Evolutionary conservation across 768 basidiomycete species (phyloP), one percentile per base, ranked within the genome.

Genomic region (Trametes elegans): DNA sequence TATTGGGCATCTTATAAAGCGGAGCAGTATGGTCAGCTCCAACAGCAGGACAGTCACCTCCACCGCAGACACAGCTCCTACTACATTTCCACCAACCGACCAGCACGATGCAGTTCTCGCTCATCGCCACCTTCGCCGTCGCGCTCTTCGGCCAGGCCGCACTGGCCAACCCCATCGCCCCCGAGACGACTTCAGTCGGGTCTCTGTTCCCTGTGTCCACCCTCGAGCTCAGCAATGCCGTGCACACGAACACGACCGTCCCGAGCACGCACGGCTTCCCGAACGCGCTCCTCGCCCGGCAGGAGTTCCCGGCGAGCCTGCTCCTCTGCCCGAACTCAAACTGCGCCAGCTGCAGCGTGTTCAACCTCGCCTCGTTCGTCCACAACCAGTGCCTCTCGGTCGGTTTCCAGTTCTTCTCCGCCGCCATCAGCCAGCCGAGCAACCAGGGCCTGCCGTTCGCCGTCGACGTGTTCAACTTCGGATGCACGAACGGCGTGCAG

Each of bases 381-480:
- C 10, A 49, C 3, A 27, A 55, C 35, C 19, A 19, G 7, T 53
- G 52, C 36, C 44, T 53, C 46, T 23, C 11, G n/a, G n/a, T 9
- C 27, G 21, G n/a, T 23, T n/a, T 43, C 35, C 14, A 34, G 35
- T 38, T 40, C 47, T 48, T 26, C 29, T 42, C 41, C 55, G 35
- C 36, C 43, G 49, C 23, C 16, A 46, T 57, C 43, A 7, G 16
- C 19, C 49, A 57, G 43, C 49, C 55, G 28, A 51, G 55, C 49
- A 35, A 42, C 16, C 11, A 32, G 35, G 49, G 49, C 21, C 31
- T 57, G 28, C 55, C 55, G 27, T 57, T 51, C 43, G 55, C 43
- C 13, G 49, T 49, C 26, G 13, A 13, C 35, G 38, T 51, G 10
- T 40, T 49, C 42, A 16, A 34, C 3, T 2, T 31, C 26, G 46